Conservation (phyloP, 2,329 filamentous ascomycete species). For the Ascocoryne sarcoides region DNA sequence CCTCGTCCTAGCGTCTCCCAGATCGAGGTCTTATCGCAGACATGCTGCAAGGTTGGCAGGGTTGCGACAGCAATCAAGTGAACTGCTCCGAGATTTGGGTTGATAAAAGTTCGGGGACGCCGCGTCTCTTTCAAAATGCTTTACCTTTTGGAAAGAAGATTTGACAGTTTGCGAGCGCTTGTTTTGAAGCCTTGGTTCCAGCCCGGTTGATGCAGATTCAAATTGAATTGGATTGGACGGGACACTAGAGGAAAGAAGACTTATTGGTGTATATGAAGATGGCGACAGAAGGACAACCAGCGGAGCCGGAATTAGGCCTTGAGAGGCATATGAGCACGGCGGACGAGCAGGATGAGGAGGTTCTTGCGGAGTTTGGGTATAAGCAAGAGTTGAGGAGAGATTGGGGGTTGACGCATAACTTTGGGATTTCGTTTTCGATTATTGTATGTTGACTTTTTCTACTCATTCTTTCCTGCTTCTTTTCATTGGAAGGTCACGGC, state of each 20-base stretch:
- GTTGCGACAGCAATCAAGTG: too few relatives aligned
- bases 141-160: not conserved
- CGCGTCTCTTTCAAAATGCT: too few relatives aligned
- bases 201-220: too few relatives aligned
- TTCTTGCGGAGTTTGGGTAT: slow-evolving; percentile 48
- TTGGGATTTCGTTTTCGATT: slow-evolving; percentile 53
- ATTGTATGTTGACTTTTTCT: slow-evolving; percentile 36
- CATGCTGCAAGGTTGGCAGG: too few relatives aligned
- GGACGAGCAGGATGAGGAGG: slow-evolving; percentile 36
- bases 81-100: too few relatives aligned
- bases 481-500: not conserved
- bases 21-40: too few relatives aligned
- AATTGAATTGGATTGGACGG: too few relatives aligned
- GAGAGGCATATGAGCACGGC: slow-evolving; percentile 10
- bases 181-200: too few relatives aligned
- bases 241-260: too few relatives aligned
- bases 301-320: slow-evolving; percentile 5
- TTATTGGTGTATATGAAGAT: too few relatives aligned
- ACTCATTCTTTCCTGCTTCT: not conserved
- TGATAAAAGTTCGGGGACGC: not conserved
- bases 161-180: too few relatives aligned
- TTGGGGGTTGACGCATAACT: slow-evolving; percentile 51
- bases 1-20: not conserved
- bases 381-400: slow-evolving; percentile 49
- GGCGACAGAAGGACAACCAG: too few relatives aligned